Percentiles rank a stretch among this genome's conserved stretches.
Conservation (phyloP, 2,329 filamentous ascomycete species). For the Coleophoma crateriformis region DNA sequence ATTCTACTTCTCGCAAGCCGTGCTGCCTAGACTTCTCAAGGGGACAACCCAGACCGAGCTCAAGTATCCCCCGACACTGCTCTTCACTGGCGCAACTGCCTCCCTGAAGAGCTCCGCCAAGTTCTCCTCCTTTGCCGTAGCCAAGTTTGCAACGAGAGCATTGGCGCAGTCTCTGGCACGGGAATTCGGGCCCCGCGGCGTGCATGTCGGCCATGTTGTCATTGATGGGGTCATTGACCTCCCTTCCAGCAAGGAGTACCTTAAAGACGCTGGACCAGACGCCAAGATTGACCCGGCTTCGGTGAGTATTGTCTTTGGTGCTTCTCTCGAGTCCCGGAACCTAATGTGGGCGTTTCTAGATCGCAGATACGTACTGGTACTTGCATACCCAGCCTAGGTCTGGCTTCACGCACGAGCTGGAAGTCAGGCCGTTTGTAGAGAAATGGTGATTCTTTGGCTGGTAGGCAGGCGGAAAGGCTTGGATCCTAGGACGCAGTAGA, state of each 20-base stretch:
- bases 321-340: not conserved
- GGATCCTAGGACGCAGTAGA: no score
- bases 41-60: conserved; percentile 43
- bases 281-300: conserved; percentile 67
- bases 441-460: conserved; percentile 41
- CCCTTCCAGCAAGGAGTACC: conserved; percentile 52
- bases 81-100: conserved; percentile 82
- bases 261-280: conserved; percentile 38
- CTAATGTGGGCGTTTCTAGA: conserved; percentile 40
- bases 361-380: conserved; percentile 79
- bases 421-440: conserved; percentile 72
- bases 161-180: conserved; percentile 70
- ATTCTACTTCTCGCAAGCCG: conserved; percentile 42
- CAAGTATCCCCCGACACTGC: conserved; percentile 62
- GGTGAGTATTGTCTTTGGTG: conserved; percentile 38
- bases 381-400: conserved; percentile 74
- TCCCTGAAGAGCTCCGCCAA: conserved; percentile 64
- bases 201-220: conserved; percentile 75
- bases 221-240: conserved; percentile 81
- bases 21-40: conserved; percentile 60
- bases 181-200: conserved; percentile 75
- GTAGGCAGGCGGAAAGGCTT: no score
- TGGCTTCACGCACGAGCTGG: conserved; percentile 74
- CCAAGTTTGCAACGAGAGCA: conserved; percentile 74
- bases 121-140: conserved; percentile 65